phyloP scores from a whole-genome alignment of 495 filamentous ascomycete species.

The Penicillium flavigenum region DNA sequence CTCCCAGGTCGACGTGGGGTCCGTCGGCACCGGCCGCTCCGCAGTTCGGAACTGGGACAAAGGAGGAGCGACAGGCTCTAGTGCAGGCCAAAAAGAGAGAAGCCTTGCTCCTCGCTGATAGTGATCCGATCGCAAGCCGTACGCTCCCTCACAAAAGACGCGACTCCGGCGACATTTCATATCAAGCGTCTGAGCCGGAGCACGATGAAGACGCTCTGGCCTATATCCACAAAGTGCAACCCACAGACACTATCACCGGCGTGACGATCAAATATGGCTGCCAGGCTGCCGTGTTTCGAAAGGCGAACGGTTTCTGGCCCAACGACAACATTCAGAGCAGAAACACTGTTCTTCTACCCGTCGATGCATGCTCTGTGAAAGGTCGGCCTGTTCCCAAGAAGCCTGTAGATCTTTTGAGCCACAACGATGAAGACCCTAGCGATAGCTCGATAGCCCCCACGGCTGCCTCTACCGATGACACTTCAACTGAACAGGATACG shows the following conservation, averaged over 20 bases:
- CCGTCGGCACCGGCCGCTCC: conserved; percentile 44
- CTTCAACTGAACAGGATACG: conserved; percentile 18
- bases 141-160: conserved; percentile 57
- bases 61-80: conserved; percentile 55
- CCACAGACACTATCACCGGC: conserved; percentile 81
- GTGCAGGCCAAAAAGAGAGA: conserved; percentile 64
- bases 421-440: conserved; percentile 37
- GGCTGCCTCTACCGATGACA: conserved; percentile 23
- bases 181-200: conserved; percentile 41
- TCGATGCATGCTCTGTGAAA: conserved; percentile 85
- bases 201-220: conserved; percentile 73
- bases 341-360: conserved; percentile 77
- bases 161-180: conserved; percentile 54
- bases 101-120: conserved; percentile 56
- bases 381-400: conserved; percentile 53
- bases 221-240: conserved; percentile 84
- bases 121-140: conserved; percentile 44
- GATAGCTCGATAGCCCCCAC: conserved; percentile 46
- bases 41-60: conserved; percentile 53
- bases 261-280: conserved; percentile 89
- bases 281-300: conserved; percentile 71
- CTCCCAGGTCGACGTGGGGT: conserved; percentile 55
- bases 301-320: conserved; percentile 91
- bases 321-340: conserved; percentile 84
- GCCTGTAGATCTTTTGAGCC: conserved; percentile 36